Evolutionary conservation across 805 yeast genomes (phyloP), one percentile per base, ranked within the genome.

Genomic region (Teunomyces panamensis): DNA sequence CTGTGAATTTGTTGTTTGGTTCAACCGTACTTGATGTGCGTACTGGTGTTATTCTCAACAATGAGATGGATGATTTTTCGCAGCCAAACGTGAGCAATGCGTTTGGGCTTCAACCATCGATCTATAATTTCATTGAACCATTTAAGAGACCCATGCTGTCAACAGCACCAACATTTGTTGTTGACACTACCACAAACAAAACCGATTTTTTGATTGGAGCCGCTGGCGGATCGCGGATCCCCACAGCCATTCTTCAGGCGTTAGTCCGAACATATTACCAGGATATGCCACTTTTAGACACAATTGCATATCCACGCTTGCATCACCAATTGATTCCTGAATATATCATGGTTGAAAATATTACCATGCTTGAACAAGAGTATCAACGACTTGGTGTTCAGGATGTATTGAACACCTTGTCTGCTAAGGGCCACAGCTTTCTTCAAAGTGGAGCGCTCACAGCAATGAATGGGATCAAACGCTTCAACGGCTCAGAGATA

Each of bases 41-140:
- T 1, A 91, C 98, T 0, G 98, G 97, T 2, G 71, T 92, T 7
- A 76, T 92, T 8, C 68, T 92, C 58, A 92, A 92, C 68, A 83
- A 89, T 56, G 89, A 92, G 64, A 91, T 92, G 97, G 97, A 92
- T 65, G 98, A 92, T 62, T 92, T 92, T 59, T 85, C 96, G 7
- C 73, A 80, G 29, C 90, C 94, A 1, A 73, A 78, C 11, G 69
- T 75, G 6, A 72, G 78, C 13, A 92, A 92, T 64, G 85, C 89
- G 11, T 92, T 90, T 66, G 86, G 84, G 24, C 76, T 92, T 43
- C 78, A 81, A 8, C 96, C 99, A 0, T 88, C 96, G 0, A 70
- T 81, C 14, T 87, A 78, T 72, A 92, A 92, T 64, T 87, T 80
- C 59, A 79, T 90, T 26, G 75, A 72, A 41, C 95, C 97, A 0